A percentile compares a stretch with the other conserved stretches of the same genome.
These are phyloP conservation scores for Beauveria sp. DNA, from an alignment of 2,329 filamentous ascomycete genomes.

Conservation along the genomic window DNA sequence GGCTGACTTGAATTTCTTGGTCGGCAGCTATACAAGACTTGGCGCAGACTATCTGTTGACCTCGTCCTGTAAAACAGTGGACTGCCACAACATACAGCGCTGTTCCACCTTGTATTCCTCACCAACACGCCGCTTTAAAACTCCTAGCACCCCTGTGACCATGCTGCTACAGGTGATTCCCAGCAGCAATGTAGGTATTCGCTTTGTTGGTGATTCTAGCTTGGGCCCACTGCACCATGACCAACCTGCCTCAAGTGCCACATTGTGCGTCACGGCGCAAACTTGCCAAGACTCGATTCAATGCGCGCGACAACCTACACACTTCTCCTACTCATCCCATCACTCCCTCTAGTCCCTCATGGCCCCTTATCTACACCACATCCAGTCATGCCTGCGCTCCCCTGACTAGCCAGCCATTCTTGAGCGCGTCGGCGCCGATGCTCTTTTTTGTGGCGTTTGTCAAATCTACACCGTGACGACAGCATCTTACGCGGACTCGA, in stretches of 20 bases:
- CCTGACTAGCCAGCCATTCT: not conserved
- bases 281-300: slow-evolving; percentile 1
- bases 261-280: slow-evolving; percentile 2
- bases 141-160: no score
- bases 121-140: no score
- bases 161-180: no score
- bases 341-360: not conserved
- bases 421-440: slow-evolving; percentile 5
- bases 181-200: no score
- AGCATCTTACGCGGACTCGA: slow-evolving; percentile 5
- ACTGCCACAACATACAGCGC: no score
- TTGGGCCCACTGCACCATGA: no score
- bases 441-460: slow-evolving; percentile 1
- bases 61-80: not conserved
- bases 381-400: not conserved
- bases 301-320: not conserved
- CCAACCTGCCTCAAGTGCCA: not conserved
- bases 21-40: not conserved
- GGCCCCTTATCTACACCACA: not conserved
- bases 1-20: not conserved
- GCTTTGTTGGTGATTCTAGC: no score
- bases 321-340: not conserved
- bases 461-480: slow-evolving; percentile 3
- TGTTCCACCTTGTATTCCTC: no score
- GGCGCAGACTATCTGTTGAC: not conserved